phyloP scores from a whole-genome alignment of 2,329 filamentous ascomycete species.

The Fusarium miscanthi region DNA sequence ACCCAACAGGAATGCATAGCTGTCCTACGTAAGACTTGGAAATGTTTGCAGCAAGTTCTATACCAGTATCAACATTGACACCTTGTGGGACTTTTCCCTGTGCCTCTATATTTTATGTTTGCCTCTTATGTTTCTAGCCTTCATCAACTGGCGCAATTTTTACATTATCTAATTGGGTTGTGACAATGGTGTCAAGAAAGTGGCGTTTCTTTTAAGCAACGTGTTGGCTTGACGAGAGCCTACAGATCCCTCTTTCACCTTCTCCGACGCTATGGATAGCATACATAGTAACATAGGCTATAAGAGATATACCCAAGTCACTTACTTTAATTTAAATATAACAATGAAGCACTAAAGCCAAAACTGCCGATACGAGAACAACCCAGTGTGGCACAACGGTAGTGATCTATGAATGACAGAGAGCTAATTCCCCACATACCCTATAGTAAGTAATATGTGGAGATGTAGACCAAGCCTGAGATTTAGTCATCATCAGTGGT shows the following conservation, averaged over 20 bases:
- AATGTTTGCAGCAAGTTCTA: background rate
- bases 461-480: background rate
- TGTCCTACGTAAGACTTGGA: background rate
- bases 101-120: background rate
- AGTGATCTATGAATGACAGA: background rate
- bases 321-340: background rate
- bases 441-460: background rate
- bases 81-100: background rate
- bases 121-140: background rate
- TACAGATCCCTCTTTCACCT: background rate
- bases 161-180: background rate
- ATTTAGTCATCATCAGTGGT: background rate
- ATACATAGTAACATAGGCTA: background rate
- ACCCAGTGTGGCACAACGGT: background rate
- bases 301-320: background rate
- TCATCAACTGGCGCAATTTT: background rate
- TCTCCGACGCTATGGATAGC: background rate
- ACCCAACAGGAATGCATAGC: background rate
- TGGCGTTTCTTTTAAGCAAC: no score
- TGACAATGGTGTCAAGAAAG: background rate
- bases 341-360: background rate
- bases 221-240: background rate
- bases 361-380: background rate
- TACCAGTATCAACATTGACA: background rate
- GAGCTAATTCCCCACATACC: background rate